These are phyloP conservation scores for Lachancea sp. DNA, from an alignment of 805 yeast species.

Conservation along the genomic window DNA sequence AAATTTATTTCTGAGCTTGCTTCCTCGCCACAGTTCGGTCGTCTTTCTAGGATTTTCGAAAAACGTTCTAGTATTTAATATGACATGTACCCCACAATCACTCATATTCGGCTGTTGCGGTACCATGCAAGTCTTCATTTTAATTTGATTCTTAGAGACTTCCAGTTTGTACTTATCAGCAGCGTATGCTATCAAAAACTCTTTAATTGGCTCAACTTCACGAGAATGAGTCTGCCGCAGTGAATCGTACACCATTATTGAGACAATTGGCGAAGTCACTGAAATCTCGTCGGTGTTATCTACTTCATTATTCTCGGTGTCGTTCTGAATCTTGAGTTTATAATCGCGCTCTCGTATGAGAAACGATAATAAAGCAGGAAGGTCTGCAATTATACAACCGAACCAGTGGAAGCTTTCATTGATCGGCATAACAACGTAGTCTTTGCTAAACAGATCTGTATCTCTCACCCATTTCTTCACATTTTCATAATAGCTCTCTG, in stretches of 20 bases:
- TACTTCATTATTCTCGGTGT: background rate
- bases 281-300: conserved; percentile 15
- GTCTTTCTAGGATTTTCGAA: conserved; percentile 45
- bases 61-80: conserved; percentile 62
- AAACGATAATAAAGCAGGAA: conserved; percentile 27
- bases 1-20: conserved; percentile 17
- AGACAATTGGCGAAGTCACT: conserved; percentile 14
- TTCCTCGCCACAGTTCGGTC: conserved; percentile 41
- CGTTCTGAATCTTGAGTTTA: conserved; percentile 7
- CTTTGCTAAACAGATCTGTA: conserved; percentile 52
- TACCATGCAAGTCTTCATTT: conserved; percentile 46
- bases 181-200: conserved; percentile 63
- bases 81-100: conserved; percentile 92
- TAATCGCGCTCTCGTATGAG: conserved; percentile 9
- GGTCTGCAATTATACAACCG: conserved; percentile 62
- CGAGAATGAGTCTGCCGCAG: conserved; percentile 49
- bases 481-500: conserved; percentile 45
- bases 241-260: conserved; percentile 66
- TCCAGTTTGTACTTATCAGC: conserved; percentile 49
- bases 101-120: conserved; percentile 84
- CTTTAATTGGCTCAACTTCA: conserved; percentile 48
- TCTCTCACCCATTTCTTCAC: conserved; percentile 76
- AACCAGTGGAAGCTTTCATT: conserved; percentile 85
- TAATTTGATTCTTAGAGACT: conserved; percentile 42
- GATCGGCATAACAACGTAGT: conserved; percentile 70